Conservation (phyloP, 78 protist species). For the Cyanophora paradoxa region DNA sequence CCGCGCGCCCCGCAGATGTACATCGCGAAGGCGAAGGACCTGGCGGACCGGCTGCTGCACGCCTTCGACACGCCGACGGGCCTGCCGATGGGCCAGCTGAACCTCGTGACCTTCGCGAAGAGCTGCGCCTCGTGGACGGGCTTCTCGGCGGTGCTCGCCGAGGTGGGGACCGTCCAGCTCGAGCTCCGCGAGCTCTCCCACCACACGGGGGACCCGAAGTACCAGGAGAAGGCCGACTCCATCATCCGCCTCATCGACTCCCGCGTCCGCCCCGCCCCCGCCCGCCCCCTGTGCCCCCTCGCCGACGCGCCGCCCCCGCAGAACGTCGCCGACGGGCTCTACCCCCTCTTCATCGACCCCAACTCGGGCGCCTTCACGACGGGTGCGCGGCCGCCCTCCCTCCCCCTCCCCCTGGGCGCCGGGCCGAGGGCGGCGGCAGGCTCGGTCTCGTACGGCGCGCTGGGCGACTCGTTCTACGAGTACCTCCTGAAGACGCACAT, state of each 20-base stretch:
- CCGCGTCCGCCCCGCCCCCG: too few species aligned
- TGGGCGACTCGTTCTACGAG: conserved; percentile 84
- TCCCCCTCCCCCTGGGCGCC: not conserved
- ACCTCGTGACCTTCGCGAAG: not conserved
- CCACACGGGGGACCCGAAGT: conserved; percentile 42
- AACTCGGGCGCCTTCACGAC: not conserved
- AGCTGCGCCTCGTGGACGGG: conserved; percentile 3
- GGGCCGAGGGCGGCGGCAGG: not conserved
- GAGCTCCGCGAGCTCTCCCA: conserved; percentile 61
- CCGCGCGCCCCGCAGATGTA: too few species aligned
- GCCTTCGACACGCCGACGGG: conserved; percentile 20
- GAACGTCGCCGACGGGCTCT: conserved; percentile 4
- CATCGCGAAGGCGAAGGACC: conserved; percentile 22
- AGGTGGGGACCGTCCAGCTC: conserved; percentile 71
- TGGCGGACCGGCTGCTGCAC: not conserved
- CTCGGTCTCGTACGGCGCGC: conserved; percentile 27
- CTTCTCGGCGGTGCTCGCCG: conserved; percentile 50
- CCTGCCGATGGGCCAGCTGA: not conserved
- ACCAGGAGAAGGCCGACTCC: conserved; percentile 3
- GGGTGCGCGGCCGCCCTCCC: not conserved
- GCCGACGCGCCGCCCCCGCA: not conserved
- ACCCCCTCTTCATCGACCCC: conserved; percentile 8
- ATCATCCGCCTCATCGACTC: not conserved
- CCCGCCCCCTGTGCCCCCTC: too few species aligned
- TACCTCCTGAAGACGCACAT: conserved; percentile 53